phyloP scores from a whole-genome alignment of 345 rosid genomes.

The Syzygium aqueum region DNA sequence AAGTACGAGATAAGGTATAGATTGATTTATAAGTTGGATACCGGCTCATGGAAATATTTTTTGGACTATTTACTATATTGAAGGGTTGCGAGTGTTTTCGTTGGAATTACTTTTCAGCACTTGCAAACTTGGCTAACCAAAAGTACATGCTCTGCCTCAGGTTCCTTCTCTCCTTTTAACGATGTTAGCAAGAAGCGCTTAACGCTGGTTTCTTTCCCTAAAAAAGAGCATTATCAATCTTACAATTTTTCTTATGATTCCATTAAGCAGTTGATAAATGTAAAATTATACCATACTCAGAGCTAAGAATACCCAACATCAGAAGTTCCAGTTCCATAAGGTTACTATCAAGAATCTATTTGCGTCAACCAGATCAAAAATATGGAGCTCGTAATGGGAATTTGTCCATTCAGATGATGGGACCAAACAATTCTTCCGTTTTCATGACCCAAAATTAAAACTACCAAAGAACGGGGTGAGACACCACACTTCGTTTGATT shows the following conservation, averaged over 20 bases:
- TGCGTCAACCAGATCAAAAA: neutral
- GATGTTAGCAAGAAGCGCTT: too few species aligned
- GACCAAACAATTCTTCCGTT: neutral
- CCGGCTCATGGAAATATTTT: neutral
- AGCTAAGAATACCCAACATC: neutral
- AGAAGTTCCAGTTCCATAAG: neutral
- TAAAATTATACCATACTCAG: neutral
- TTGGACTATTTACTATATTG: neutral
- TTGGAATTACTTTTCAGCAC: neutral
- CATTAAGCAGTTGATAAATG: neutral
- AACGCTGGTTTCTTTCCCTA: too few species aligned
- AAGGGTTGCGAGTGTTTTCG: neutral
- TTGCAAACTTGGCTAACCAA: neutral
- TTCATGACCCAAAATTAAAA: neutral
- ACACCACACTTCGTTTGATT: neutral
- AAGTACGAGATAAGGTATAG: neutral
- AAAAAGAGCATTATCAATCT: neutral
- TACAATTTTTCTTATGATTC: neutral
- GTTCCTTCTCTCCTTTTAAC: too few species aligned
- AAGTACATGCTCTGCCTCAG: neutral
- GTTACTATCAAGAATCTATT: neutral
- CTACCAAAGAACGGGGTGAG: neutral
- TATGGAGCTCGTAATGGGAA: neutral
- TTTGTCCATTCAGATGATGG: neutral
- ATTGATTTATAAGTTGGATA: neutral